Base-by-base conservation (phyloP, 805 yeast species). In the Cyberlindnera bimundalis region DNA sequence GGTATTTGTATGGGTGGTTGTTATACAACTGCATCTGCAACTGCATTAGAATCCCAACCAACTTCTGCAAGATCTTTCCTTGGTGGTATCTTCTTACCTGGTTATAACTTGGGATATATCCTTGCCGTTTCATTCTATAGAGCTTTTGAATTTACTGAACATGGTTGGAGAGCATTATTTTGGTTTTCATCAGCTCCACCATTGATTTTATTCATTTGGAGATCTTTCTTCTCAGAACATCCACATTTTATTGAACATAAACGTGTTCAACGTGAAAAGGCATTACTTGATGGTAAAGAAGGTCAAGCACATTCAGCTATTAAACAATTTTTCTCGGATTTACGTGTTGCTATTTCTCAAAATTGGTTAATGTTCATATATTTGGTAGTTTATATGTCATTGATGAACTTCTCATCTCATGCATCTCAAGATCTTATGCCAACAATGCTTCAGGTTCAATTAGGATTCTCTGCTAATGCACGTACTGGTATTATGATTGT, bases 181-280 rank as follows among this genome's bases (percentile, higher is more conserved):
- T 83, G 89, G 89, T 81, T 84, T 55, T 71, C 79, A 21, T 74
- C 87, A n/a, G 81, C 81, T 25, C 76, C 81, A 9, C 81, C 86
- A 2, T 71, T 76, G 11, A 53, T 81, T 14, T 65, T 83, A 37
- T 71, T 80, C 33, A 43, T 66, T 19, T 80, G 82, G 81, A 71
- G 89, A 60, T 48, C 68, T 45, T 59, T 64, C 30, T 66, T 74
- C 35, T 84, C 84, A 3, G 89, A 83, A 60, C 76, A 85, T 7
- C 75, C 73, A 31, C 66, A 72, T 12, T 81, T 71, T 55, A 46
- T 64, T 9, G 64, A 60, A 31, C 63, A 62, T 37, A 57, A 62
- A 35, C 36, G 47, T 16, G 47, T 47, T 8, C 49, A 47, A 27
- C 45, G 46, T 27, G 54, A 45, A 33, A 51, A 52, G 41, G 61